These are phyloP conservation scores for Endotrypanum monterogeii DNA, from an alignment of 208 protist species.

Conservation along the genomic window DNA sequence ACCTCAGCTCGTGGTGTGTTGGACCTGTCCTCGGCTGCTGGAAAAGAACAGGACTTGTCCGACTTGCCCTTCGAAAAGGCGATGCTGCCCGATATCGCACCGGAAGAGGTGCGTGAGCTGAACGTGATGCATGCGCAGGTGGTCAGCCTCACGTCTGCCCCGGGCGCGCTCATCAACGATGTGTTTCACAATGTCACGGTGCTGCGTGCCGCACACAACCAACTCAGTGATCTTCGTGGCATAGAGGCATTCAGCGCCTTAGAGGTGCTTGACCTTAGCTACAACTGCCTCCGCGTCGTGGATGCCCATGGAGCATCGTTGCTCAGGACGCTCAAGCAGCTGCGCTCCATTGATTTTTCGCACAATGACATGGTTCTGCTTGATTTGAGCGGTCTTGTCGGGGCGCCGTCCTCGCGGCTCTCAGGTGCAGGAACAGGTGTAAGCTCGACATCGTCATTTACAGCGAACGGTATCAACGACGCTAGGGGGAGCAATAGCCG, in stretches of 20 bases:
- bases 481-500: not conserved
- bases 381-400: slow-evolving; percentile 41
- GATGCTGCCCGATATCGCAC: slow-evolving; percentile 1
- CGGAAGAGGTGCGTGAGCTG: slow-evolving; percentile 30
- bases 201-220: slow-evolving; percentile 71
- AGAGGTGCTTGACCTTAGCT: slow-evolving; percentile 74
- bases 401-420: slow-evolving; percentile 17
- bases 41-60: slow-evolving; percentile 28
- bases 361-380: slow-evolving; percentile 65
- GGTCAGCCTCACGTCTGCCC: slow-evolving; percentile 31
- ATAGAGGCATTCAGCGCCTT: slow-evolving; percentile 65
- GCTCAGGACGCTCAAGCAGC: slow-evolving; percentile 46
- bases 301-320: slow-evolving; percentile 56
- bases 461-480: not conserved
- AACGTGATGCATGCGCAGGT: slow-evolving; percentile 35
- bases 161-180: slow-evolving; percentile 27
- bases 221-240: slow-evolving; percentile 54
- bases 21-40: slow-evolving; percentile 31
- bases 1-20: slow-evolving; percentile 13
- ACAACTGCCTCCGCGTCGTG: slow-evolving; percentile 70
- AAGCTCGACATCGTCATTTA: not conserved
- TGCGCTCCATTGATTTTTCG: slow-evolving; percentile 65
- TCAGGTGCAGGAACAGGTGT: not conserved
- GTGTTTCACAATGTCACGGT: slow-evolving; percentile 55
- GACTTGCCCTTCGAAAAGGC: slow-evolving; percentile 26